phyloP scores from a whole-genome alignment of 257 asterid species.

The Solanum verrucosum region DNA sequence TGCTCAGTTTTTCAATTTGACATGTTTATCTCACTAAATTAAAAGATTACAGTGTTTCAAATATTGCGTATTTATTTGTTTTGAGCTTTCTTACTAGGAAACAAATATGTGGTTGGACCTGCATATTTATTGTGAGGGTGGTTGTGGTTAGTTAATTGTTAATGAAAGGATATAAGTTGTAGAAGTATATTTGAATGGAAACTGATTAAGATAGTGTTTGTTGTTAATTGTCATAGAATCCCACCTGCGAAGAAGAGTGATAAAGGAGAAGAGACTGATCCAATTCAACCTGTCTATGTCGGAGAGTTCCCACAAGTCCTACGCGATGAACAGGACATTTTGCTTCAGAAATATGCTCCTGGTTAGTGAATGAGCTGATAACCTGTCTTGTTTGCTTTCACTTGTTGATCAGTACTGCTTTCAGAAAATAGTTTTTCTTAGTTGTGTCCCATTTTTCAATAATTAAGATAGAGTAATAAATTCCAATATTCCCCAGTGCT shows the following conservation, averaged over 20 bases:
- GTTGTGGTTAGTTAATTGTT: not conserved
- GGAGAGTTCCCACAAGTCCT: constrained; percentile 86
- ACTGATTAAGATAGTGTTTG: not conserved
- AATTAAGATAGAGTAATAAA: not conserved
- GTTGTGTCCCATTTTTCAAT: not conserved
- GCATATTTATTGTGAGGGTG: not conserved
- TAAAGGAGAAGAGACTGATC: constrained; percentile 45
- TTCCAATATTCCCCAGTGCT: not conserved
- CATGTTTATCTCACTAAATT: not conserved
- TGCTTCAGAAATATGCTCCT: constrained; percentile 37
- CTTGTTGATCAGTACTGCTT: not conserved
- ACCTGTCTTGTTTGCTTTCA: not conserved
- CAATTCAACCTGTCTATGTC: constrained; percentile 59
- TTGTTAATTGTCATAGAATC: constrained; percentile 37
- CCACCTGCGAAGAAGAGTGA: constrained; percentile 48
- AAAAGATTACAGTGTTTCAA: not conserved
- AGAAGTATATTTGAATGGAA: not conserved
- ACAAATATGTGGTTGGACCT: not conserved
- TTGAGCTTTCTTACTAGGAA: not conserved
- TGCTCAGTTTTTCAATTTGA: not conserved
- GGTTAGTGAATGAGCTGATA: constrained; percentile 37
- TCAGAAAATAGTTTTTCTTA: not conserved
- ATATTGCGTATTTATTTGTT: not conserved
- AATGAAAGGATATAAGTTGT: not conserved
- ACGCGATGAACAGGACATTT: constrained; percentile 62